Conservation (phyloP, 306 rosid species). For the Pachyrhizus erosus region DNA sequence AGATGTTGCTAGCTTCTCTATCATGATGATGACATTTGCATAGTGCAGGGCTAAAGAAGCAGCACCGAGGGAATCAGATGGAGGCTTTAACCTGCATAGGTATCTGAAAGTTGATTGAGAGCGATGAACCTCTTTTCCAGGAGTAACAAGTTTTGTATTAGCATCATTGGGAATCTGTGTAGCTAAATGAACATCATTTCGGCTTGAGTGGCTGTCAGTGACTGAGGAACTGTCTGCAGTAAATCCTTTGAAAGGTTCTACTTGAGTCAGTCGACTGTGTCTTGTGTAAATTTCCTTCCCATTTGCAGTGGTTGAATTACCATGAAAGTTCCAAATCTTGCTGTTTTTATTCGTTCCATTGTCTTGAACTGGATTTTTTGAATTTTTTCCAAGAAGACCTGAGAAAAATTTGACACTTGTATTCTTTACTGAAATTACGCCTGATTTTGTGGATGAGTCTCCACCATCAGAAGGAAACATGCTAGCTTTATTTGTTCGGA, state of each 20-base stretch:
- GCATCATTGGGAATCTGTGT: conserved; percentile 44
- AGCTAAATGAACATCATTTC: conserved; percentile 50
- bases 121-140: conserved; percentile 43
- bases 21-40: conserved; percentile 82
- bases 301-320: conserved; percentile 44
- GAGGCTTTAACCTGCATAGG: conserved; percentile 68
- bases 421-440: conserved; percentile 59
- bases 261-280: conserved; percentile 75
- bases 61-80: conserved; percentile 86
- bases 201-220: conserved; percentile 52
- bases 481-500: conserved; percentile 48
- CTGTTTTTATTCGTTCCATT: conserved; percentile 61
- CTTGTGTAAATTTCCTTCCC: conserved; percentile 65
- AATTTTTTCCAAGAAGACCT: conserved; percentile 72
- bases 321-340: conserved; percentile 64
- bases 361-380: conserved; percentile 58
- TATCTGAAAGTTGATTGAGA: conserved; percentile 52
- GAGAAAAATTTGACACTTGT: conserved; percentile 66
- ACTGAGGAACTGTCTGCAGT: conserved; percentile 58
- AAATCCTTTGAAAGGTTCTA: conserved; percentile 89
- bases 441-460: conserved; percentile 63
- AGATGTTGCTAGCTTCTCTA: conserved; percentile 92
- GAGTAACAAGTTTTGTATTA: conserved; percentile 42
- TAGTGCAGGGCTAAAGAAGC: conserved; percentile 95
- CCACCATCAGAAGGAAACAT: conserved; percentile 69